These are phyloP conservation scores for Moricandia moricandioides DNA, from an alignment of 345 rosid genomes.

Conservation along the genomic window DNA sequence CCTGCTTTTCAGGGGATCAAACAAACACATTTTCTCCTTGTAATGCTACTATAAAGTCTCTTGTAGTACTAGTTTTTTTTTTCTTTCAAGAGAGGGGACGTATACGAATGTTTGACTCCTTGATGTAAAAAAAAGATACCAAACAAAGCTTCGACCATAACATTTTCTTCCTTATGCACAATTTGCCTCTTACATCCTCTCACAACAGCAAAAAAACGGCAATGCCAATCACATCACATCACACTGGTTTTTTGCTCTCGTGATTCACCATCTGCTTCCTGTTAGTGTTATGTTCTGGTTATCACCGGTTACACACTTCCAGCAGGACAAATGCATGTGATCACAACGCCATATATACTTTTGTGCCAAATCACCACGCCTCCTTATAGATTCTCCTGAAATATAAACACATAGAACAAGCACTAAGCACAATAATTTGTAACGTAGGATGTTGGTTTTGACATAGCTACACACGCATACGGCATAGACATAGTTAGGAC, in stretches of 20 bases:
- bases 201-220: background rate
- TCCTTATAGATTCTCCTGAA: background rate
- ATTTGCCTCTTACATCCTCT: background rate
- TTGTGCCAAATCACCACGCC: background rate
- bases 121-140: background rate
- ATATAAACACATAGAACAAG: background rate
- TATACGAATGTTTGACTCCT: constrained; percentile 16
- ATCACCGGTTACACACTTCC: background rate
- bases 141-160: constrained; percentile 11
- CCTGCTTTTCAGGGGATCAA: background rate
- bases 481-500: background rate
- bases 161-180: background rate
- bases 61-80: constrained; percentile 26
- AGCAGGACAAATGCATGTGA: background rate
- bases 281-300: background rate
- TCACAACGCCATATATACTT: background rate
- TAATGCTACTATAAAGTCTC: constrained; percentile 12
- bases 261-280: background rate
- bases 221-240: background rate
- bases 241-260: background rate
- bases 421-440: background rate
- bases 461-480: background rate
- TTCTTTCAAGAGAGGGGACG: background rate
- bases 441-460: background rate
- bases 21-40: constrained; percentile 12